These are phyloP conservation scores for Gillenia trifoliata DNA, from an alignment of 306 rosid species.

Conservation along the genomic window DNA sequence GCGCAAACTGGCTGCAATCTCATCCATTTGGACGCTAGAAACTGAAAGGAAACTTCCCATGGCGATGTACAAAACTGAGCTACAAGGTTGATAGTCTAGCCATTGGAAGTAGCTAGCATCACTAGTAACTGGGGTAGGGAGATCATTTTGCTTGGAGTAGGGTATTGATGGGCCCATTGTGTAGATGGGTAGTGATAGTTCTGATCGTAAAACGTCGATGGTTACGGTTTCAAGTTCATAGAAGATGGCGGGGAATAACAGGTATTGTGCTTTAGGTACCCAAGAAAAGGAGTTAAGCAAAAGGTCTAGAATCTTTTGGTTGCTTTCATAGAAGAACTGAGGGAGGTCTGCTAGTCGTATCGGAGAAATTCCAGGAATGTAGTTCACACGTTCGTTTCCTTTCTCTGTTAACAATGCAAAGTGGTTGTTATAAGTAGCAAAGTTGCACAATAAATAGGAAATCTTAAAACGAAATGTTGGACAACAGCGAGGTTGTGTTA, in stretches of 20 bases:
- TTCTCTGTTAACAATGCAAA: neutral
- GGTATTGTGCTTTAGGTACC: constrained; percentile 30
- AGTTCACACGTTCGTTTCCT: neutral
- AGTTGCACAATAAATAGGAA: neutral
- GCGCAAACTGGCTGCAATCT: constrained; percentile 25
- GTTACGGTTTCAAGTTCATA: constrained; percentile 38
- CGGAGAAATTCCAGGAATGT: neutral
- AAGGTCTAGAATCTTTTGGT: too few species aligned
- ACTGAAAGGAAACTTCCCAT: constrained; percentile 37
- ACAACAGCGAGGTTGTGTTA: too few species aligned
- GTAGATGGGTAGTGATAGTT: constrained; percentile 30
- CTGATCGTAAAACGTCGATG: constrained; percentile 27
- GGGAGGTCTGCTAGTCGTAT: neutral
- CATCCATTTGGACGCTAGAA: constrained; percentile 38
- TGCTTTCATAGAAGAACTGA: neutral
- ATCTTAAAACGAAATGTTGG: neutral
- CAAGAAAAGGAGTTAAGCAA: neutral
- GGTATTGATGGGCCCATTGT: constrained; percentile 48
- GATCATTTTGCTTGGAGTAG: neutral
- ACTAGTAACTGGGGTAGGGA: too few species aligned
- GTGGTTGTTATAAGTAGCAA: neutral
- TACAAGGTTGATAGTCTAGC: constrained; percentile 35
- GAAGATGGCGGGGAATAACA: constrained; percentile 32
- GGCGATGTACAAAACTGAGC: constrained; percentile 38
- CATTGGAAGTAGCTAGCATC: constrained; percentile 14